Conservation (phyloP, 306 rosid species). For the Lathyrus sativus region DNA sequence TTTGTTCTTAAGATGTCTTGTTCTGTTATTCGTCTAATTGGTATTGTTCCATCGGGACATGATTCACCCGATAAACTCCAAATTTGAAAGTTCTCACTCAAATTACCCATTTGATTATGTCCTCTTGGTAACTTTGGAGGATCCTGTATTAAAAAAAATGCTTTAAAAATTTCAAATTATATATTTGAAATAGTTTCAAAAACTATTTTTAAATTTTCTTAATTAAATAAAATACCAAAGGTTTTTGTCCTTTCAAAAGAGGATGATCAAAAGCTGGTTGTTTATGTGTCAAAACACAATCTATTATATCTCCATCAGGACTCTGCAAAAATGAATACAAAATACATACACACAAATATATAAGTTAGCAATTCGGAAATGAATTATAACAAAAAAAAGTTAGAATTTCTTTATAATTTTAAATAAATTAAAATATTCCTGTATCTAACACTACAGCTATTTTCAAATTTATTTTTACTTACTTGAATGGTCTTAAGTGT, state of each 20-base stretch:
- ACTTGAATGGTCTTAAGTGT: conserved; percentile 71
- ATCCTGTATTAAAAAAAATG: background rate
- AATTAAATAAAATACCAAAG: conserved; percentile 56
- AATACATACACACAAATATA: no score
- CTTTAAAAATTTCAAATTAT: no score
- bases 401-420: no score
- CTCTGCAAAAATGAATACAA: conserved; percentile 46
- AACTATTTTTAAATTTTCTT: background rate
- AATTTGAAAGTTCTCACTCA: background rate
- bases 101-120: background rate
- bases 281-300: conserved; percentile 71
- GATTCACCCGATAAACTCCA: background rate
- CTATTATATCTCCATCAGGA: conserved; percentile 88
- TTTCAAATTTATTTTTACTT: no score
- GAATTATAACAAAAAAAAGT: no score
- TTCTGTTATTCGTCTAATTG: background rate
- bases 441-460: no score
- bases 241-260: conserved; percentile 41
- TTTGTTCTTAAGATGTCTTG: background rate
- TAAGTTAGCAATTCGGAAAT: no score
- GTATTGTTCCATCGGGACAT: background rate
- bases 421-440: no score
- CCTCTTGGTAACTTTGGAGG: background rate
- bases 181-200: background rate
- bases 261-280: conserved; percentile 28